A percentile compares a stretch with the other conserved stretches of the same genome.
These are phyloP conservation scores for Clathrus columnatus DNA, from an alignment of 768 basidiomycete genomes.

Conservation along the genomic window DNA sequence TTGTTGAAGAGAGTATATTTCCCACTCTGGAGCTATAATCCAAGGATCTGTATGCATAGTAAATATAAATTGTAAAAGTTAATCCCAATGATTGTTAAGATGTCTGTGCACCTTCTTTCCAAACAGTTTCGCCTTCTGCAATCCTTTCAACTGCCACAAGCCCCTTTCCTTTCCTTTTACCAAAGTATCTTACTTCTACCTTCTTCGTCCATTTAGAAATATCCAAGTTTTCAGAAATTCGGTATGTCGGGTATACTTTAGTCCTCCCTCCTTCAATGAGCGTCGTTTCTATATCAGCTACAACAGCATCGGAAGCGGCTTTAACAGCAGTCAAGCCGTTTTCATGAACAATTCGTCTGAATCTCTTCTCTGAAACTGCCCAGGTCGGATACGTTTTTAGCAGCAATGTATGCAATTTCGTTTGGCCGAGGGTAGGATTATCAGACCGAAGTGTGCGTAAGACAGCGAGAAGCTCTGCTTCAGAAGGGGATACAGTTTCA, in stretches of 20 bases:
- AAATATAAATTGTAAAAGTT: neutral
- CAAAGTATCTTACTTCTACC: conserved; percentile 59
- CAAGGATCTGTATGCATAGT: conserved; percentile 57
- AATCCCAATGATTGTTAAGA: conserved; percentile 12
- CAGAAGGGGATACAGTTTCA: conserved; percentile 35
- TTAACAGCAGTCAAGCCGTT: conserved; percentile 34
- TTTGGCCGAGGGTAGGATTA: conserved; percentile 59
- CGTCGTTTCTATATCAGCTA: neutral
- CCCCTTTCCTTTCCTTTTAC: conserved; percentile 71
- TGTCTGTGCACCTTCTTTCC: conserved; percentile 69
- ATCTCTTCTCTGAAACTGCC: conserved; percentile 78
- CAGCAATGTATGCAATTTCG: conserved; percentile 60
- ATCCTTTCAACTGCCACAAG: conserved; percentile 65
- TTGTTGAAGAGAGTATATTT: conserved; percentile 63
- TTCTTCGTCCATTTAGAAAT: conserved; percentile 53
- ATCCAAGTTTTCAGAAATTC: conserved; percentile 55
- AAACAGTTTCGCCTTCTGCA: conserved; percentile 61
- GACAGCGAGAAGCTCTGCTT: conserved; percentile 51
- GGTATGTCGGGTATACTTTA: conserved; percentile 48
- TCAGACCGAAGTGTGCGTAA: conserved; percentile 45
- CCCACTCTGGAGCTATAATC: conserved; percentile 75
- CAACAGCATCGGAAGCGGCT: neutral
- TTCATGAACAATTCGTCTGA: conserved; percentile 58
- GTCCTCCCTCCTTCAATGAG: conserved; percentile 3
- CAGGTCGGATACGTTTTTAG: conserved; percentile 54